These are phyloP conservation scores for Adansonia digitata DNA, from an alignment of 345 rosid species.

Conservation along the genomic window DNA sequence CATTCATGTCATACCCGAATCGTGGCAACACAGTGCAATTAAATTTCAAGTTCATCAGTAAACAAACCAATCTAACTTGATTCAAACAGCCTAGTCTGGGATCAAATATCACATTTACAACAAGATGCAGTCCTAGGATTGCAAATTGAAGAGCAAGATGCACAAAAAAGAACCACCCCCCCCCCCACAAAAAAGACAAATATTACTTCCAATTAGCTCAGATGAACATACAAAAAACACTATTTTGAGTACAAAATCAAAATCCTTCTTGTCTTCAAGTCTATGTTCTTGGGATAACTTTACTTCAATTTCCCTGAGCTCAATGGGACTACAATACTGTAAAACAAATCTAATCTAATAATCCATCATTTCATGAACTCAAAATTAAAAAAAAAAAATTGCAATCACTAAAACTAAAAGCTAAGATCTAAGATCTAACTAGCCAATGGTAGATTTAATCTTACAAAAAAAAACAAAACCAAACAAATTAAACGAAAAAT, in stretches of 20 bases:
- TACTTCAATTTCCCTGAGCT: background rate
- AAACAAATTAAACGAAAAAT: background rate
- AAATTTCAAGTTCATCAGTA: background rate
- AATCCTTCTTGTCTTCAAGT: background rate
- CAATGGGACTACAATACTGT: background rate
- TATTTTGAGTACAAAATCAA: background rate
- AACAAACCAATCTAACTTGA: background rate
- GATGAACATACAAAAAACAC: background rate
- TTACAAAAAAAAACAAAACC: background rate
- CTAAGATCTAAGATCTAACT: constrained; percentile 1
- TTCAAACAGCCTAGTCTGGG: background rate
- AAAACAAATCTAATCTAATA: background rate
- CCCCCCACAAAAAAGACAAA: no score
- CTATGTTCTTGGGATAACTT: background rate
- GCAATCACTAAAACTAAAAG: background rate
- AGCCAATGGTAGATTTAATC: background rate
- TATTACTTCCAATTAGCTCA: no score
- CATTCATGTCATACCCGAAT: background rate
- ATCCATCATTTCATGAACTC: background rate
- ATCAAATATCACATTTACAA: background rate
- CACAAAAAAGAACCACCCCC: background rate
- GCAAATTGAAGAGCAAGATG: background rate
- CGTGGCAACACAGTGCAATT: background rate
- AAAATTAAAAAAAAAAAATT: background rate
- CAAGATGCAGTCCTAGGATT: background rate